These are phyloP conservation scores for Ustilago curta DNA, from an alignment of 1,284 basidiomycete genomes.

Conservation along the genomic window DNA sequence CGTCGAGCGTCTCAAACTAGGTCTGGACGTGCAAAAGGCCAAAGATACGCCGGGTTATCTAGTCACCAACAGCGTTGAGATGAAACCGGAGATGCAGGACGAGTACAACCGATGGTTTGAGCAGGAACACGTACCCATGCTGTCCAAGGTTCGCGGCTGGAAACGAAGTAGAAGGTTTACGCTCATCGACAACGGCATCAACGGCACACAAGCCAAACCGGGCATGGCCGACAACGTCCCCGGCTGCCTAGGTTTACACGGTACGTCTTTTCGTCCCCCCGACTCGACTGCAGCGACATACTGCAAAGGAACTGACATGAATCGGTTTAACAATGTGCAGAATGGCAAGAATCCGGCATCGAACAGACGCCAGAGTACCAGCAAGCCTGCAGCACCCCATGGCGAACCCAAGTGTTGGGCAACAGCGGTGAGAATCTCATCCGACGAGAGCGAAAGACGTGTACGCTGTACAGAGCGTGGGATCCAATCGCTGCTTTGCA, in stretches of 20 bases:
- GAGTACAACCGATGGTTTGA: conserved; percentile 60
- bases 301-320: not conserved
- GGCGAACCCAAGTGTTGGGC: conserved; percentile 45
- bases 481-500: conserved; percentile 47
- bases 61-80: conserved; percentile 50
- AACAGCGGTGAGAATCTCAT: conserved; percentile 18
- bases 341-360: conserved; percentile 10
- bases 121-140: conserved; percentile 45
- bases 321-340: no score
- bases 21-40: conserved; percentile 20
- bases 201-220: conserved; percentile 23
- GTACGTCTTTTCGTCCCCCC: conserved; percentile 38
- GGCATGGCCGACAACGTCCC: conserved; percentile 32
- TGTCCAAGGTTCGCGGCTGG: conserved; percentile 59
- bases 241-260: conserved; percentile 46
- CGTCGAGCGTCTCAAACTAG: conserved; percentile 2
- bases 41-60: conserved; percentile 26
- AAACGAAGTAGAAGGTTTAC: conserved; percentile 53
- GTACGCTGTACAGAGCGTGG: conserved; percentile 54
- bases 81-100: conserved; percentile 14
- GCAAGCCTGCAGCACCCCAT: conserved; percentile 31
- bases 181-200: conserved; percentile 54
- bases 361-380: conserved; percentile 45
- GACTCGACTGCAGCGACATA: not conserved
- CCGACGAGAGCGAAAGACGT: conserved; percentile 51